Conservation (phyloP, 371 early-diverging fungal genomes). For the Coemansia linderi region DNA sequence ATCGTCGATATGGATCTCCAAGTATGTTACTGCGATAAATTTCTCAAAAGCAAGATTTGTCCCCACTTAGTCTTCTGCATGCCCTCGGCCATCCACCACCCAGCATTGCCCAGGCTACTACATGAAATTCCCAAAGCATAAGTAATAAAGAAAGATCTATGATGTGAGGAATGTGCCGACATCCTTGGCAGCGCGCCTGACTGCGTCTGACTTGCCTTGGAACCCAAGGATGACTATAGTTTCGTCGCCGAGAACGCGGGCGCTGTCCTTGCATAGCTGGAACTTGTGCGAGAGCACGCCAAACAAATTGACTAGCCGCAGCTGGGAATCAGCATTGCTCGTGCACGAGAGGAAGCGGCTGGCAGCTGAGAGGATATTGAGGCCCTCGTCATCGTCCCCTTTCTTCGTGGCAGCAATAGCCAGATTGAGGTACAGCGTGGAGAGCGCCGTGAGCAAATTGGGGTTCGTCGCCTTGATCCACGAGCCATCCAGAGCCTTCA, state of each 20-base stretch:
- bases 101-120: slow-evolving; percentile 17
- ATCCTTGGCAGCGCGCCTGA: slow-evolving; percentile 27
- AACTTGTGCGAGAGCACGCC: slow-evolving; percentile 42
- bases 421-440: slow-evolving; percentile 38
- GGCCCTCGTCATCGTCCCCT: slow-evolving; percentile 39
- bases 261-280: slow-evolving; percentile 51
- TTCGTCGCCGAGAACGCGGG: slow-evolving; percentile 45
- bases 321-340: slow-evolving; percentile 36
- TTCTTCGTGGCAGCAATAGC: slow-evolving; percentile 25
- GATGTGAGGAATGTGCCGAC: slow-evolving; percentile 26
- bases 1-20: slow-evolving; percentile 20
- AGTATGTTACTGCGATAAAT: slow-evolving; percentile 34
- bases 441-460: slow-evolving; percentile 27
- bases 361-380: slow-evolving; percentile 30
- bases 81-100: slow-evolving; percentile 32
- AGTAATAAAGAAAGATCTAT: neutral
- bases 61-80: slow-evolving; percentile 34
- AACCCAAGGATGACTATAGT: slow-evolving; percentile 41
- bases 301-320: slow-evolving; percentile 40
- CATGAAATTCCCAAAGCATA: slow-evolving; percentile 14
- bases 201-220: slow-evolving; percentile 29
- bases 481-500: slow-evolving; percentile 31
- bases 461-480: slow-evolving; percentile 30
- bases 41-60: slow-evolving; percentile 18
- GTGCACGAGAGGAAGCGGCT: slow-evolving; percentile 34